These are phyloP conservation scores for Phytophthora constricta DNA, from an alignment of 352 stramenopile species.

Conservation along the genomic window DNA sequence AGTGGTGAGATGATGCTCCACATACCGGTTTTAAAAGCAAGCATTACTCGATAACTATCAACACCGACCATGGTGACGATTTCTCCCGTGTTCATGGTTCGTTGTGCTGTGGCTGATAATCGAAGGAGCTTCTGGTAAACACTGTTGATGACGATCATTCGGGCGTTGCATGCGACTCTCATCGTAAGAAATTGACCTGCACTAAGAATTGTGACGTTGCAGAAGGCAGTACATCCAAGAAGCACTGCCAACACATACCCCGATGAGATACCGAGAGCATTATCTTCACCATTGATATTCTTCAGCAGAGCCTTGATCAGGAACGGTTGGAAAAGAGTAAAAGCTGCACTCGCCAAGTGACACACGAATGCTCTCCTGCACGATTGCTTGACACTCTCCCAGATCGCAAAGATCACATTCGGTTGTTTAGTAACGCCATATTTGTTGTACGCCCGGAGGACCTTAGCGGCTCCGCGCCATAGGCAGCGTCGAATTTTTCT, in stretches of 20 bases:
- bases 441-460: background rate
- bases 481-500: conserved; percentile 41
- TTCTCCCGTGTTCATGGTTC: conserved; percentile 52
- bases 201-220: conserved; percentile 43
- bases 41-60: conserved; percentile 40
- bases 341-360: conserved; percentile 34
- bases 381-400: conserved; percentile 39
- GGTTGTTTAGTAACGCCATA: background rate
- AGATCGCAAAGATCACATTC: conserved; percentile 45
- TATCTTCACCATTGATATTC: conserved; percentile 41
- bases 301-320: conserved; percentile 65
- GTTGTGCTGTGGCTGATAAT: conserved; percentile 49
- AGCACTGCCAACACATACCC: conserved; percentile 53
- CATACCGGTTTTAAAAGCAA: conserved; percentile 25
- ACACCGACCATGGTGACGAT: conserved; percentile 62
- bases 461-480: conserved; percentile 14
- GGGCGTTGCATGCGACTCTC: conserved; percentile 49
- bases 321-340: conserved; percentile 53
- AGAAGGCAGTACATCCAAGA: conserved; percentile 40
- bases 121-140: conserved; percentile 59
- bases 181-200: conserved; percentile 51
- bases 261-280: conserved; percentile 45
- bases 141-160: conserved; percentile 59
- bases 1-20: conserved; percentile 30
- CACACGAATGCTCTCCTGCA: conserved; percentile 35